Conservation (phyloP, 2,329 filamentous ascomycete species). For the Talaromyces amestolkiae region DNA sequence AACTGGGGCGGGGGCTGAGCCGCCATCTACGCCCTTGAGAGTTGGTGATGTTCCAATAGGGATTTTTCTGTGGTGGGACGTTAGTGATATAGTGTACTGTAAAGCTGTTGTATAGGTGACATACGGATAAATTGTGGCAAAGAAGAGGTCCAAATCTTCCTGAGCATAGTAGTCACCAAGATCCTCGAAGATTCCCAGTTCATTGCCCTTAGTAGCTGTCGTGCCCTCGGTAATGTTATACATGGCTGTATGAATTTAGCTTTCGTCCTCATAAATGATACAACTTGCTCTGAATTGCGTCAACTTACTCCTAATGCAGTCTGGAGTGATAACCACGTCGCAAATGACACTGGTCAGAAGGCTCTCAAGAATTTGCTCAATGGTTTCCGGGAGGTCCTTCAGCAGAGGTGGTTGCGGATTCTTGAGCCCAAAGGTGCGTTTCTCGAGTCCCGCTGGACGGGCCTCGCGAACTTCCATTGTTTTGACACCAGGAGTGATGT, state of each 20-base stretch:
- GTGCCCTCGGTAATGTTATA: slow-evolving; percentile 45
- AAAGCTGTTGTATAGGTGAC: neutral
- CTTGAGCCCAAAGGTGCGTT: slow-evolving; percentile 25
- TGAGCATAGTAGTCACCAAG: slow-evolving; percentile 47
- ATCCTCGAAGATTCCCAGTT: slow-evolving; percentile 47
- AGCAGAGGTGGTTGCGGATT: slow-evolving; percentile 26
- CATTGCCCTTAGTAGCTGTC: slow-evolving; percentile 38
- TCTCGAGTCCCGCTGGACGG: slow-evolving; percentile 22
- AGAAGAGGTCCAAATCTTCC: slow-evolving; percentile 46
- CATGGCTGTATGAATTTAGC: slow-evolving; percentile 28
- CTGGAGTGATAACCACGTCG: slow-evolving; percentile 37
- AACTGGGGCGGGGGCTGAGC: slow-evolving; percentile 32
- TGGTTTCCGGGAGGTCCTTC: slow-evolving; percentile 25
- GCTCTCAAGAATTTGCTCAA: slow-evolving; percentile 24
- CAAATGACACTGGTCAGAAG: slow-evolving; percentile 26
- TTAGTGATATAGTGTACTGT: neutral
- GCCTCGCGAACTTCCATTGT: slow-evolving; percentile 29
- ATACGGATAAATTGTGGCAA: slow-evolving; percentile 34
- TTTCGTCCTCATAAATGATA: neutral
- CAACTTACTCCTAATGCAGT: slow-evolving; percentile 37
- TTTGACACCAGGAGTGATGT: slow-evolving; percentile 36
- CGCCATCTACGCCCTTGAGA: slow-evolving; percentile 43
- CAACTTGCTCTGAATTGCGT: neutral
- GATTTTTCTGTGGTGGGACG: slow-evolving; percentile 31
- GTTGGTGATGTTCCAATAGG: slow-evolving; percentile 41